Evolutionary conservation across 305 asterid species (phyloP).

Genomic region (Solanum hybrid): DNA sequence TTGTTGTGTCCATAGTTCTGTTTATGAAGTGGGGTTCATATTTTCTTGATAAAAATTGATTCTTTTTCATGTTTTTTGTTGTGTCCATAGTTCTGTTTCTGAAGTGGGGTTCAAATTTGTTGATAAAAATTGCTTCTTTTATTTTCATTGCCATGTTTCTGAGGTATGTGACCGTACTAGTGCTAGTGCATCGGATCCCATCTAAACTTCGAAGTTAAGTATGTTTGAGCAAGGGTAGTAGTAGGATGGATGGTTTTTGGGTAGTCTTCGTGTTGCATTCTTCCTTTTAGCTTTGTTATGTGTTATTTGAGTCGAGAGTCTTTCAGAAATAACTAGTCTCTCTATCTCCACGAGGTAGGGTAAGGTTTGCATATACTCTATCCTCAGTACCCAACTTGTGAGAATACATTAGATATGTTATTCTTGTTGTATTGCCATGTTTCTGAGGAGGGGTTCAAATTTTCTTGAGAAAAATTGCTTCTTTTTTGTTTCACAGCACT

Average conservation of each 20-base stretch:
- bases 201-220: neutral
- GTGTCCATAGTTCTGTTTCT: neutral
- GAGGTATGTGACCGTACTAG: neutral
- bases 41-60: neutral
- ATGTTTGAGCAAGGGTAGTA: neutral
- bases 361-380: accelerated
- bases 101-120: neutral
- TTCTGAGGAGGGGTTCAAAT: neutral
- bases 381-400: neutral
- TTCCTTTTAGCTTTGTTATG: neutral
- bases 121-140: neutral
- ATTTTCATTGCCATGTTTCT: neutral
- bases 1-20: too few species aligned
- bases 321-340: neutral
- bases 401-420: neutral
- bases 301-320: neutral
- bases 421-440: neutral
- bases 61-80: too few species aligned
- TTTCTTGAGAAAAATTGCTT: neutral
- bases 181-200: neutral
- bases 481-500: neutral
- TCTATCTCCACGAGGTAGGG: neutral
- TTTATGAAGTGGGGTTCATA: too few species aligned
- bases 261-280: neutral
- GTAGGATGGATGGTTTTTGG: neutral